A percentile compares a stretch with the other conserved stretches of the same genome.
These are phyloP conservation scores for Penicillium sp. DNA, from an alignment of 2,329 filamentous ascomycete genomes.

Conservation along the genomic window DNA sequence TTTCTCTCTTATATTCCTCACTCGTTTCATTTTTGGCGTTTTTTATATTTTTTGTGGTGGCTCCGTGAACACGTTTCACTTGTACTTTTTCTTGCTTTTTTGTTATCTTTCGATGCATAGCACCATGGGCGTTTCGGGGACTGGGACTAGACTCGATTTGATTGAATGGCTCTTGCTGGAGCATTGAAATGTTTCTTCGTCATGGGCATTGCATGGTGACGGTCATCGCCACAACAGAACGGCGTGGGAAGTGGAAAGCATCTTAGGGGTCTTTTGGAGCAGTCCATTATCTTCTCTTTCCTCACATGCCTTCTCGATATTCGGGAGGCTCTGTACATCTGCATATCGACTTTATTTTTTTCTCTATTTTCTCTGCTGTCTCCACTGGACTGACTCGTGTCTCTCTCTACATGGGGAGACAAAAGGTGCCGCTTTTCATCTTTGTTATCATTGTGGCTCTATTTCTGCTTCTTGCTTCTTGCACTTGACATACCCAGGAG, in stretches of 20 bases:
- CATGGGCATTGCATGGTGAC: constrained; percentile 28
- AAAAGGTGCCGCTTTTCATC: neutral
- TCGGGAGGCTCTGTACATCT: constrained; percentile 14
- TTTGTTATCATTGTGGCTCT: constrained; percentile 11
- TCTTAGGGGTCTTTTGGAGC: constrained; percentile 31
- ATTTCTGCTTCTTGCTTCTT: constrained; percentile 11
- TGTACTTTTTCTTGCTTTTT: constrained; percentile 23
- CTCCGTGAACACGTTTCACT: constrained; percentile 21
- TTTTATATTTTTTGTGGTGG: constrained; percentile 17
- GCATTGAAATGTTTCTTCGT: constrained; percentile 36
- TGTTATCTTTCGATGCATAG: constrained; percentile 39
- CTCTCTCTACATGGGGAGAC: constrained; percentile 6
- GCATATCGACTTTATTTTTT: constrained; percentile 17
- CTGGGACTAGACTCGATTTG: constrained; percentile 39
- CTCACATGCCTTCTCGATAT: constrained; percentile 5
- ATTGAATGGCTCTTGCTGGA: constrained; percentile 33
- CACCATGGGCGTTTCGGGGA: constrained; percentile 39
- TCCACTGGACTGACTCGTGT: constrained; percentile 16
- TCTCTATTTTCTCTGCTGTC: constrained; percentile 15
- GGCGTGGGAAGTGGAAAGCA: constrained; percentile 33
- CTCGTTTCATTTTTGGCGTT: constrained; percentile 16
- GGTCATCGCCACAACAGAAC: constrained; percentile 33
- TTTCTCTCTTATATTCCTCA: constrained; percentile 4
- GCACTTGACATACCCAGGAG: constrained; percentile 21
- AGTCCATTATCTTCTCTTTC: constrained; percentile 26